phyloP scores from a whole-genome alignment of 23 red algal genomes.

The Gracilaria caudata region DNA sequence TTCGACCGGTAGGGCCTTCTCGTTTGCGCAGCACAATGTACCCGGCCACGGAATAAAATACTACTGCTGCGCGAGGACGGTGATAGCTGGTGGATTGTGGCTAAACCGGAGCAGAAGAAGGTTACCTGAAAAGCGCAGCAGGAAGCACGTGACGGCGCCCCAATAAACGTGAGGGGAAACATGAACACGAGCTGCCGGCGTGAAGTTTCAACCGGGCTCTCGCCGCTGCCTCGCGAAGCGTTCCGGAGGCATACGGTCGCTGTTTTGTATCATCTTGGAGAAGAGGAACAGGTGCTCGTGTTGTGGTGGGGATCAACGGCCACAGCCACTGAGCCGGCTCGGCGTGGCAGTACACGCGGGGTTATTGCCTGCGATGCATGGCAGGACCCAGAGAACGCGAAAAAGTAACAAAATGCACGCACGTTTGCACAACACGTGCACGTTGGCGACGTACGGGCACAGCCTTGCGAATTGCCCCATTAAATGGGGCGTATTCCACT shows the following conservation, averaged over 20 bases:
- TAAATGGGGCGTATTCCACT: too few species aligned
- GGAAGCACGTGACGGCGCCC: not conserved
- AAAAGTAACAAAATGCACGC: not conserved
- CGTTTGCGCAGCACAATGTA: not conserved
- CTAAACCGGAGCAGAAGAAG: not conserved
- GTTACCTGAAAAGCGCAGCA: not conserved
- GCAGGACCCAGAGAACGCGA: not conserved
- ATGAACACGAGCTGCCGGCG: not conserved
- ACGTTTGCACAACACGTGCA: constrained; percentile 17
- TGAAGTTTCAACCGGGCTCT: not conserved
- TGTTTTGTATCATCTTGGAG: not conserved
- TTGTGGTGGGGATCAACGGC: not conserved
- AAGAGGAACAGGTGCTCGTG: not conserved
- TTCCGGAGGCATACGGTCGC: not conserved
- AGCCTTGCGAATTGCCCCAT: too few species aligned
- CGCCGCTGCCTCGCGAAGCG: not conserved
- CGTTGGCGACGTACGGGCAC: not conserved
- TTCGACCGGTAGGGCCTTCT: not conserved
- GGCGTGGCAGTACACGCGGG: not conserved
- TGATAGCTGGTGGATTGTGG: not conserved
- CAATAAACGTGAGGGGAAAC: not conserved
- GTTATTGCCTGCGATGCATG: not conserved
- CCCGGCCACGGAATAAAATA: not conserved
- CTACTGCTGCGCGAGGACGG: not conserved
- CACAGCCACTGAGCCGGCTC: not conserved